These are phyloP conservation scores for Candida smagusa DNA, from an alignment of 1,139 yeast species.

Conservation along the genomic window DNA sequence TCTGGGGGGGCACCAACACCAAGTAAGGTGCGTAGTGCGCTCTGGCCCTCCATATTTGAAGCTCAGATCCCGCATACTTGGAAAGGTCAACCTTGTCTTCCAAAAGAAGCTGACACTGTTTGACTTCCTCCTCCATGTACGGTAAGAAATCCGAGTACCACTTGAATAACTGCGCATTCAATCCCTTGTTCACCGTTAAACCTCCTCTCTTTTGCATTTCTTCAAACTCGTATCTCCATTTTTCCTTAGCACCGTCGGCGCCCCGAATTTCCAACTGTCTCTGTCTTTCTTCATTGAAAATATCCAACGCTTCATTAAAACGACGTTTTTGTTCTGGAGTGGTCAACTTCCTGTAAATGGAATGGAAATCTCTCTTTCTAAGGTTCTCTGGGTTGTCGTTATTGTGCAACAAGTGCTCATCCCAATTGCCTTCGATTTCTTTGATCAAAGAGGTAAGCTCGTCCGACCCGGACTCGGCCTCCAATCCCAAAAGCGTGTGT, in stretches of 20 bases:
- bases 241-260: slow-evolving; percentile 78
- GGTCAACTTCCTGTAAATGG: slow-evolving; percentile 51
- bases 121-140: slow-evolving; percentile 61
- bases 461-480: slow-evolving; percentile 20
- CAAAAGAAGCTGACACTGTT: slow-evolving; percentile 39
- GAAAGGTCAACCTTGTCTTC: slow-evolving; percentile 16
- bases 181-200: slow-evolving; percentile 50
- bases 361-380: slow-evolving; percentile 59
- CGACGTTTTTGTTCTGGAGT: slow-evolving; percentile 49
- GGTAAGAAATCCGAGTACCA: slow-evolving; percentile 77
- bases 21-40: slow-evolving; percentile 78
- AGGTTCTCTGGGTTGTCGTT: slow-evolving; percentile 13
- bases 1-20: slow-evolving; percentile 67
- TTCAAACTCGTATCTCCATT: slow-evolving; percentile 85
- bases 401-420: slow-evolving; percentile 16
- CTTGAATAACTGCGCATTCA: slow-evolving; percentile 74
- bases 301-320: slow-evolving; percentile 66
- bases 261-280: slow-evolving; percentile 72
- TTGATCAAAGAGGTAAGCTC: slow-evolving; percentile 32
- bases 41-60: slow-evolving; percentile 46
- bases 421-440: slow-evolving; percentile 27
- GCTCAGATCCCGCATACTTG: slow-evolving; percentile 24
- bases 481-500: slow-evolving; percentile 71
- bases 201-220: slow-evolving; percentile 65
- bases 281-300: slow-evolving; percentile 73